These are phyloP conservation scores for Ceratocystiopsis sp. DNA, from an alignment of 2,329 filamentous ascomycete genomes.

Conservation along the genomic window DNA sequence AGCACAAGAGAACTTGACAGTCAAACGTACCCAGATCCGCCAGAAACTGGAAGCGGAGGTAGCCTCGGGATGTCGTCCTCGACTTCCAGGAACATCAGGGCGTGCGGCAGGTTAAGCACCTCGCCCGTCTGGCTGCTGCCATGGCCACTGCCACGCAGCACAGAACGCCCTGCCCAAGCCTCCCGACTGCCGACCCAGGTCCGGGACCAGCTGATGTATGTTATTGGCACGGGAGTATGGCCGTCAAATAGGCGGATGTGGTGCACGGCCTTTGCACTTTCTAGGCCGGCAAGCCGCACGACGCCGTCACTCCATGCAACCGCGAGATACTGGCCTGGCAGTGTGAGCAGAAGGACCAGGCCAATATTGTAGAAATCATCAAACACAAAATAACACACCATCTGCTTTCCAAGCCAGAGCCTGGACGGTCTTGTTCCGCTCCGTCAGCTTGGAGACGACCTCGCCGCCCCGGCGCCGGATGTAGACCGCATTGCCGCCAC, in stretches of 20 bases:
- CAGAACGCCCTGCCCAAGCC: conserved; percentile 16
- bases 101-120: conserved; percentile 45
- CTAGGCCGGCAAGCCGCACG: conserved; percentile 59
- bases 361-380: not conserved
- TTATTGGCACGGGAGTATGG: conserved; percentile 24
- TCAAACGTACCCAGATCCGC: conserved; percentile 40
- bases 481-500: conserved; percentile 44
- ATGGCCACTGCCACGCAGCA: conserved; percentile 10
- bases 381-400: conserved; percentile 27
- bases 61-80: conserved; percentile 62
- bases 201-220: conserved; percentile 36
- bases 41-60: conserved; percentile 49
- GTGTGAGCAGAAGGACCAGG: conserved; percentile 10
- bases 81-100: conserved; percentile 58
- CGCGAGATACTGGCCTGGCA: conserved; percentile 54
- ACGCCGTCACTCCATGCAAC: conserved; percentile 71
- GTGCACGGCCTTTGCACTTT: conserved; percentile 68
- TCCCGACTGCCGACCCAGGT: conserved; percentile 21
- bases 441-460: conserved; percentile 30
- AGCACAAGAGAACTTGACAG: conserved; percentile 3
- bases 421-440: conserved; percentile 24
- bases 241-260: conserved; percentile 40
- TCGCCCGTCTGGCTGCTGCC: conserved; percentile 13
- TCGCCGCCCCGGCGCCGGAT: conserved; percentile 70
- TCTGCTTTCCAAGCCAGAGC: conserved; percentile 50